phyloP scores from a whole-genome alignment of 352 stramenopile species.

The Phytophthora multivora region DNA sequence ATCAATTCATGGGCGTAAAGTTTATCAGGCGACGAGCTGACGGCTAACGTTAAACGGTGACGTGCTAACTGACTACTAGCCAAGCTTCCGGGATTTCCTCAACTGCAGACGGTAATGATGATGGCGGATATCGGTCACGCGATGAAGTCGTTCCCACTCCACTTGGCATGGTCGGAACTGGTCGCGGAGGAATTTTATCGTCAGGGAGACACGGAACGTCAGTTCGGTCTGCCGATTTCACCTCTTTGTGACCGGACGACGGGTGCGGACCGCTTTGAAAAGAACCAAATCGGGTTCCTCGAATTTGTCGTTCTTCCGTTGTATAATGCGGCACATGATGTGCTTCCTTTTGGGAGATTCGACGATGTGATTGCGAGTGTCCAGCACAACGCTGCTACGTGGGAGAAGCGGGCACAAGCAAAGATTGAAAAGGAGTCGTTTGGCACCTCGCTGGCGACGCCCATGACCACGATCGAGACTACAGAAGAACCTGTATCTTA shows the following conservation, averaged over 20 bases:
- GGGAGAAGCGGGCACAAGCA: conserved; percentile 23
- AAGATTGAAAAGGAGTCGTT: not conserved
- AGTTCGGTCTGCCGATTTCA: conserved; percentile 62
- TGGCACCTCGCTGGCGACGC: too few relatives aligned
- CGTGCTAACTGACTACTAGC: conserved; percentile 6
- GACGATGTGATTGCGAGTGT: conserved; percentile 54
- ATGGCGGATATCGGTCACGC: conserved; percentile 76
- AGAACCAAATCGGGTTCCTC: conserved; percentile 74
- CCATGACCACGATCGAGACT: not conserved
- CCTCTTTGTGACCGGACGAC: conserved; percentile 63
- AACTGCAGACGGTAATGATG: conserved; percentile 73
- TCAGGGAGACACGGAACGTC: conserved; percentile 65
- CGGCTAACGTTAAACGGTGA: not conserved
- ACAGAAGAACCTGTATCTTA: not conserved
- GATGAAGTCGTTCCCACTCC: conserved; percentile 62
- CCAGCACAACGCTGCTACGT: conserved; percentile 51
- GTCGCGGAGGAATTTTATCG: conserved; percentile 73
- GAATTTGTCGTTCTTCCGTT: conserved; percentile 78
- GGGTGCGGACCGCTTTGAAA: conserved; percentile 55
- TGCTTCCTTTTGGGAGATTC: conserved; percentile 52
- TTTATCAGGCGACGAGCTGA: conserved; percentile 3
- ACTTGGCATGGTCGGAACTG: conserved; percentile 64
- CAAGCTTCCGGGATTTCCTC: not conserved
- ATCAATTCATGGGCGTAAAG: conserved; percentile 4
- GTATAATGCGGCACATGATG: conserved; percentile 52